Evolutionary conservation across 2,329 filamentous ascomycete species (phyloP), one percentile per base, ranked within the genome.

Genomic region (Colletotrichum gloeosporioides): DNA sequence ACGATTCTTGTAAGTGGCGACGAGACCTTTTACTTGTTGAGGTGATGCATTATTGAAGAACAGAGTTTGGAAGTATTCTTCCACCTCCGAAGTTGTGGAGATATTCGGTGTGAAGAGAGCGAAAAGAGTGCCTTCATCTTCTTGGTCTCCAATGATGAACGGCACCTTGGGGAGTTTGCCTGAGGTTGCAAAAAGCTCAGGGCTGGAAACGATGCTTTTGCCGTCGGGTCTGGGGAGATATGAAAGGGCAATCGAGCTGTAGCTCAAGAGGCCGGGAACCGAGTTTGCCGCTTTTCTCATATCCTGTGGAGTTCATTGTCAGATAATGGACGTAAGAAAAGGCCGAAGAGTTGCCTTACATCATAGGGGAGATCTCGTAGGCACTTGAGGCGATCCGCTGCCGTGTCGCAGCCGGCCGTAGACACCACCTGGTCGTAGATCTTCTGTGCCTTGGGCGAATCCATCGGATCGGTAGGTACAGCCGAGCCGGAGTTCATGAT

Each of bases 81-180:
- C 75, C 0, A 94, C 74, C 3, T 92, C 82, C 0, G 82, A 83
- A 1, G 86, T 89, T 2, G 88, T 92, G 13, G 88, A 91, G 57
- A 94, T 85, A 79, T 93, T 93, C 22, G 82, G 79, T 57, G 91
- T 90, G 78, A 89, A 88, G n/a, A 93, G 86, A 4, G 90, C 86
- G 80, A 94, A 93, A 5, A 94, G 82, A 0, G 92, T 93, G 6
- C 92, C 92, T 80, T 94, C 92, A 79, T 94, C 92, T 85, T 93
- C 91, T 82, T 92, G 90, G 79, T 92, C 88, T 44, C 92, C 92
- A 22, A 91, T 84, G 71, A 94, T 93, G 80, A 93, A 89, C 3
- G 92, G 92, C 0, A 94, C 89, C 2, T 79, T 86, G 29, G 90
- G 88, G 76, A 91, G 92, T 76, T 87, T 87, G 25, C 90, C 90